Percentiles rank a stretch among this genome's conserved stretches.
Conservation (phyloP, 208 protist species). For the Leishmania tropica region DNA sequence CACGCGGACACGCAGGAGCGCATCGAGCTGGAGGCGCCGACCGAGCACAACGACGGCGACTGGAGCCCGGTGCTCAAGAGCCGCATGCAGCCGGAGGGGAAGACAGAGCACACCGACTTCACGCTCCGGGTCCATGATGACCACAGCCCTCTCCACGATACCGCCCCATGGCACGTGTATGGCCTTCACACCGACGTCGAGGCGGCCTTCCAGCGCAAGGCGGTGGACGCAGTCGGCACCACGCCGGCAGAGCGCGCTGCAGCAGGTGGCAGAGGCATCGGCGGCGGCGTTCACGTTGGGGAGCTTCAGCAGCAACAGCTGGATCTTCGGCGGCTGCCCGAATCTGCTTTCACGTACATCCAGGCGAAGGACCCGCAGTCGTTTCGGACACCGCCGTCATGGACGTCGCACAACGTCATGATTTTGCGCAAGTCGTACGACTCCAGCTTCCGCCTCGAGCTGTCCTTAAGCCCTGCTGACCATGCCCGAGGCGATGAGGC, state of each 20-base stretch:
- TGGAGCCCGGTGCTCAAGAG: conserved; percentile 64
- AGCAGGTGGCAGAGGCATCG: conserved; percentile 44
- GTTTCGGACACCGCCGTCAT: conserved; percentile 25
- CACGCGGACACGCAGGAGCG: conserved; percentile 48
- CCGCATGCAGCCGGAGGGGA: conserved; percentile 35
- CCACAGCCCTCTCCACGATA: conserved; percentile 64
- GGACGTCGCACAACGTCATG: conserved; percentile 57
- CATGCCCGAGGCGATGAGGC: conserved; percentile 14
- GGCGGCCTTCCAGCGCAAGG: conserved; percentile 43
- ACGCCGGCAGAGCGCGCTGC: conserved; percentile 43
- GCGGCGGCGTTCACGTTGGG: conserved; percentile 20
- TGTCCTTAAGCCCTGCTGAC: conserved; percentile 65
- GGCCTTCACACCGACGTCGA: conserved; percentile 52
- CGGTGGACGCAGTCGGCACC: conserved; percentile 35
- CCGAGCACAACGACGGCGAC: conserved; percentile 48
- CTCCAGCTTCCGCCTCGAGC: conserved; percentile 71
- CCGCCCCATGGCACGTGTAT: conserved; percentile 63
- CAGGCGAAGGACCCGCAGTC: conserved; percentile 28
- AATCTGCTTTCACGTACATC: conserved; percentile 52
- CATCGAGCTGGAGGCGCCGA: conserved; percentile 36
- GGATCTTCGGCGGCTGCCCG: conserved; percentile 56
- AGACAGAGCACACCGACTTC: conserved; percentile 45
- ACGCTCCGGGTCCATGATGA: conserved; percentile 60
- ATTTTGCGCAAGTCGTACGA: conserved; percentile 75
- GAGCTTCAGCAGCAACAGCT: conserved; percentile 48